Conservation (phyloP, 164 flowering plant species). For the Piper betle region DNA sequence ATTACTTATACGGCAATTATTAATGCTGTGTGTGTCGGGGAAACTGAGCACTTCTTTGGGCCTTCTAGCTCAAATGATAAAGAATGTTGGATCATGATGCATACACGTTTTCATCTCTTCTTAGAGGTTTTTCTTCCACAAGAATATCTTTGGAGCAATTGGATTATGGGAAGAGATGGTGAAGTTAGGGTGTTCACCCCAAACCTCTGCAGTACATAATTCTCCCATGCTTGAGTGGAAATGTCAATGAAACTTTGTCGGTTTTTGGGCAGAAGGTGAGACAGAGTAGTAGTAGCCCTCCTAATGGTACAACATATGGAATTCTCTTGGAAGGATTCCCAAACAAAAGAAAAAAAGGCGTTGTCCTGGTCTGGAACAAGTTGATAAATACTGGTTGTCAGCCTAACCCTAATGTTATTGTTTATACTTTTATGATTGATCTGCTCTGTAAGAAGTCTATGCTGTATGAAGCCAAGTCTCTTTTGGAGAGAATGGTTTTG, state of each 20-base stretch:
- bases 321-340: slow-evolving; percentile 56
- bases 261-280: slow-evolving; percentile 34
- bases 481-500: slow-evolving; percentile 43
- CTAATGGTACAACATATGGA: slow-evolving; percentile 54
- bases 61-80: slow-evolving; percentile 42
- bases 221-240: slow-evolving; percentile 35
- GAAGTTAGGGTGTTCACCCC: slow-evolving; percentile 33
- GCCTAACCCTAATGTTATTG: slow-evolving; percentile 57
- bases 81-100: slow-evolving; percentile 46
- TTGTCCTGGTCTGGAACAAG: slow-evolving; percentile 55
- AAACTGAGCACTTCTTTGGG: slow-evolving; percentile 31
- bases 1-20: slow-evolving; percentile 55
- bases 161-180: slow-evolving; percentile 42
- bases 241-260: slow-evolving; percentile 30
- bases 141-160: slow-evolving; percentile 32
- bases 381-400: slow-evolving; percentile 52
- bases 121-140: slow-evolving; percentile 40
- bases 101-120: slow-evolving; percentile 40
- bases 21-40: slow-evolving; percentile 34
- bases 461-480: slow-evolving; percentile 48
- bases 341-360: slow-evolving; percentile 50
- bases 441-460: slow-evolving; percentile 45
- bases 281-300: slow-evolving; percentile 22
- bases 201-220: slow-evolving; percentile 46
- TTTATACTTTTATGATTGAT: slow-evolving; percentile 70